Evolutionary conservation across 768 basidiomycete genomes (phyloP), one percentile per base, ranked within the genome.

Genomic region (Trametes cubensis): DNA sequence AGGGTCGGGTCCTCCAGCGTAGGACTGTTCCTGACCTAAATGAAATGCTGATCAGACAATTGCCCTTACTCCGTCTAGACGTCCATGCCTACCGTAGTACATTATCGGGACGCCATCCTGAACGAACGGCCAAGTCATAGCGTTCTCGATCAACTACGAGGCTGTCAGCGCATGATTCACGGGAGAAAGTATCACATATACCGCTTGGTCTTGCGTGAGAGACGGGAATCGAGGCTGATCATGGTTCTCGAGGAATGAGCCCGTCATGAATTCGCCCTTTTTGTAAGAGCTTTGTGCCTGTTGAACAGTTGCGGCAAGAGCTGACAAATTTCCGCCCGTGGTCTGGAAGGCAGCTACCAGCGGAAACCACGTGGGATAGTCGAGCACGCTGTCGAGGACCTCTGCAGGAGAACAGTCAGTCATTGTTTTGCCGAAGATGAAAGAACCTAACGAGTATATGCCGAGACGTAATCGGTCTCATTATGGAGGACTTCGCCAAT

Each of bases 231-330:
- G 78, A 11, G 83, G 79, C 55, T 83, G 77, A 64, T 84, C 83
- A 51, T 84, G 83, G 67, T 84, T 84, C 69, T 84, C 83, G 45
- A 84, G 71, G 73, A 84, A 84, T 6, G 79, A 75, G 10, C 78
- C 83, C 0, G 76, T 75, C 68, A 74, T 72, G 65, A 79, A 77
- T 38, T 73, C 55, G 25, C 81, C 78, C 30, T 74, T 73, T 46
- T 76, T 73, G 65, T 80, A 81, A n/a, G 66, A 55, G 4, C 63
- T 56, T 58, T 82, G 81, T 2, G 76, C 66, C 25, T 67, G 56
- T 45, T 63, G 60, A 17, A 78, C 71, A 21, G 68, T 58, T 2
- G 48, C 54, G 18, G 70, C 72, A 14, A 80, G 45, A 1, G 70
- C 70, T 2, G 72, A 69, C 25, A 81, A 69, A 58, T 75, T 73